Percentiles rank a stretch among this genome's conserved stretches.
Evolutionary conservation across 2,329 filamentous ascomycete genomes (phyloP).

Genomic region (Beauveria asiatica): DNA sequence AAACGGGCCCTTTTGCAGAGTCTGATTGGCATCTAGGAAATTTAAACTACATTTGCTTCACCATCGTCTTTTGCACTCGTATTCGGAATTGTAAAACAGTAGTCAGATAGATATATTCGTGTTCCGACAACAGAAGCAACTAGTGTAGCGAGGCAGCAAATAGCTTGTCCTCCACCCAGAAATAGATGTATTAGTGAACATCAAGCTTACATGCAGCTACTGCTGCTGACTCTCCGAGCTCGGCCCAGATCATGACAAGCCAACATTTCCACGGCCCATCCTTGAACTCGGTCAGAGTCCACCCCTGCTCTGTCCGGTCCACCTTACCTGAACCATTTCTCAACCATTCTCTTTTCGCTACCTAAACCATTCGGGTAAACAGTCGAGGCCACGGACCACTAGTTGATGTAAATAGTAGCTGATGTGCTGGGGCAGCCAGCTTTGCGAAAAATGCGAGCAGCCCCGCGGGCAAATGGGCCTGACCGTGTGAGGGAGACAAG

Average conservation of each 20-base stretch:
- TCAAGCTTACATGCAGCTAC: not conserved
- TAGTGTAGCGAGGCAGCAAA: not conserved
- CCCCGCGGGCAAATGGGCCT: not conserved
- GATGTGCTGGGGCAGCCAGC: not conserved
- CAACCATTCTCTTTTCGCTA: too few species aligned
- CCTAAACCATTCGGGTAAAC: not conserved
- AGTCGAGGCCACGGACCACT: too few species aligned
- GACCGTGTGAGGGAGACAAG: not conserved
- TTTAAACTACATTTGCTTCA: not conserved
- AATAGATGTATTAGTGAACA: not conserved
- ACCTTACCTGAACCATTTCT: too few species aligned
- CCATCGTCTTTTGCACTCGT: not conserved
- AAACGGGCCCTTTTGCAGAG: not conserved
- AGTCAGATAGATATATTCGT: not conserved
- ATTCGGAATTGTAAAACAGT: too few species aligned
- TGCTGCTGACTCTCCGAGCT: not conserved
- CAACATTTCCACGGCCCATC: not conserved
- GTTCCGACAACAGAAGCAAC: not conserved
- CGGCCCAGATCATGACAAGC: not conserved
- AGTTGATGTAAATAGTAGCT: not conserved
- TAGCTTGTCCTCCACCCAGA: not conserved
- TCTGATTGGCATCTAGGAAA: not conserved
- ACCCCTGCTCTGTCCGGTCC: too few species aligned
- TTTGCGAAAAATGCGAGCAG: not conserved
- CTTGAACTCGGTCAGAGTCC: not conserved